Base-by-base conservation (phyloP, 2,329 filamentous ascomycete genomes). In the Sclerotinia nivalis region DNA sequence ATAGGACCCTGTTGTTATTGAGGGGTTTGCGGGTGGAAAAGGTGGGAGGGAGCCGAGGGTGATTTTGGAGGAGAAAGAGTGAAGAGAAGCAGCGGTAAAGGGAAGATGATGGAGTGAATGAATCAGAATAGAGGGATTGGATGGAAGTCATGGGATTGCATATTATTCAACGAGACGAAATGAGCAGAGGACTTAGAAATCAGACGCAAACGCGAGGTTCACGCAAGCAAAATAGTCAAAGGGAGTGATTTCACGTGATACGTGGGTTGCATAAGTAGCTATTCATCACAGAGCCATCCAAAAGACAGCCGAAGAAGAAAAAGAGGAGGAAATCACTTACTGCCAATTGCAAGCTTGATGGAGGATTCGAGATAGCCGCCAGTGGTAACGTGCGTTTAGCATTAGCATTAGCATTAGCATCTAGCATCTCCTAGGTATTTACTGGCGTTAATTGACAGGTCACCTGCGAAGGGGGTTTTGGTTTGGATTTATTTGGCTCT, bases 381-480 rank as follows among this genome's bases (percentile, higher is more conserved):
- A 43, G 52, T 52, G 7, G 34, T 28, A 52, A 37, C 25, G n/a
- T 64, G 45, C n/a, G 22, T 64, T 40, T 40, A 40, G n/a, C 45
- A 59, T 59, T 20, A 56, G 25, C 13, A 54, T 40, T 40, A 40
- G n/a, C 45, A 59, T 59, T 20, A 56, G 25, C 13, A 54, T 61
- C 43, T 13, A 49, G 45, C 22, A 50, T 62, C 28, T 50, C 45
- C 22, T 37, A 62, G 47, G 31, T 64, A 40, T 25, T 52, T 10
- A 50, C 31, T 13, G 45, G 45, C 45, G 45, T 50, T 64, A 37
- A 50, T 50, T 58, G 60, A 50, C 47, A 64, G 60, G 31, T 50
- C 60, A 64, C 31, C 47, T 64, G 47, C 47, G 15, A 64, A 52
- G 61, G 47, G 13, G 47, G 47, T 20, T 52, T 52, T 40, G n/a